phyloP scores from a whole-genome alignment of 176 grass and related monocot species.

The Aegilops longissima region DNA sequence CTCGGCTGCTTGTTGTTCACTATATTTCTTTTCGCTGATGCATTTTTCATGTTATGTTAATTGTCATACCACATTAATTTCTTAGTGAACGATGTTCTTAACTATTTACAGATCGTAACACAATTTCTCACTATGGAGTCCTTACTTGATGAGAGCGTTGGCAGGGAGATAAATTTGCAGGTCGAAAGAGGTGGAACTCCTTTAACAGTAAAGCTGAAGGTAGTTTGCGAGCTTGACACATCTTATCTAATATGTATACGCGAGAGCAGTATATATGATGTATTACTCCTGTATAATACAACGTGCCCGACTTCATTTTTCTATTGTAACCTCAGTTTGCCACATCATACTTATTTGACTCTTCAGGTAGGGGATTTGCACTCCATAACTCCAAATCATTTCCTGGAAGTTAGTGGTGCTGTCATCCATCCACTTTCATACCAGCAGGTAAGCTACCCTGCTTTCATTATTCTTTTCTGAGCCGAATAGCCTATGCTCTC shows the following conservation, averaged over 20 bases:
- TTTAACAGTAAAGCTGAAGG: constrained; percentile 72
- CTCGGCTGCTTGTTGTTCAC: too few relatives aligned
- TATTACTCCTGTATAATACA: neutral
- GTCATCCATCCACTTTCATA: constrained; percentile 96
- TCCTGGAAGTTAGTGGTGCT: constrained; percentile 92
- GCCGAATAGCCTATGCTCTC: neutral
- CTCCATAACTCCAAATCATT: constrained; percentile 94
- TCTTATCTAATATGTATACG: neutral
- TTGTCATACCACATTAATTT: neutral
- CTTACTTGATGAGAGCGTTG: constrained; percentile 81
- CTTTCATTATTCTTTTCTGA: neutral
- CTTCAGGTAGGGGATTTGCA: constrained; percentile 93
- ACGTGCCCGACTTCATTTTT: neutral
- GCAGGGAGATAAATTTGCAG: constrained; percentile 65
- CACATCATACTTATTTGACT: constrained; percentile 14
- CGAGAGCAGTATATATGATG: neutral
- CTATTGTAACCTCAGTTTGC: neutral
- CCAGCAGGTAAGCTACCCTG: constrained; percentile 63
- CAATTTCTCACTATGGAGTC: constrained; percentile 90
- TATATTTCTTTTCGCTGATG: too few relatives aligned
- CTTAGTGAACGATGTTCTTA: neutral
- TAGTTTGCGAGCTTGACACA: constrained; percentile 22
- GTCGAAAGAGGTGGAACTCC: constrained; percentile 86
- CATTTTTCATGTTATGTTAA: too few relatives aligned
- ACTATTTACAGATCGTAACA: constrained; percentile 74